Evolutionary conservation across 2,329 filamentous ascomycete species (phyloP).

Genomic region (Aspergillus sclerotialis): DNA sequence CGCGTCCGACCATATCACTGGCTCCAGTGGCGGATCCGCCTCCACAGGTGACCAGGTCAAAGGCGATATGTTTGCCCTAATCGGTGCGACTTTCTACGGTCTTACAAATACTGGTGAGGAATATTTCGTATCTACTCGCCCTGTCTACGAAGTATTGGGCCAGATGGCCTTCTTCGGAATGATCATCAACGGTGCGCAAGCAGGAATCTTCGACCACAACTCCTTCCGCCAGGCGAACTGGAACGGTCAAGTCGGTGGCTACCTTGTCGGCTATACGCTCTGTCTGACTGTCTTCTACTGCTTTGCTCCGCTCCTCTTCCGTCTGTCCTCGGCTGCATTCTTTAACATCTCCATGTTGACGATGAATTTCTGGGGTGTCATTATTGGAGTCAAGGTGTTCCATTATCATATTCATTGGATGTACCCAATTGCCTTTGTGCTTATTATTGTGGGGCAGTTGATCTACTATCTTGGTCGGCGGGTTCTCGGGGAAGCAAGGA

Average conservation of each 20-base stretch:
- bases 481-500: slow-evolving; percentile 77
- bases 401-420: slow-evolving; percentile 73
- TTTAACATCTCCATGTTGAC: slow-evolving; percentile 94
- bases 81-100: slow-evolving; percentile 87
- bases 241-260: slow-evolving; percentile 65
- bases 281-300: slow-evolving; percentile 80
- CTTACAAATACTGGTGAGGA: slow-evolving; percentile 88
- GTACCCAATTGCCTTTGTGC: slow-evolving; percentile 91
- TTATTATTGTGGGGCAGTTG: slow-evolving; percentile 79
- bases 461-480: slow-evolving; percentile 82
- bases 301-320: slow-evolving; percentile 77
- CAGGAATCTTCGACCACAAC: slow-evolving; percentile 80
- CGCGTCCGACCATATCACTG: slow-evolving; percentile 75
- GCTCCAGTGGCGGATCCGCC: slow-evolving; percentile 59
- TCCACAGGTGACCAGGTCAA: slow-evolving; percentile 64
- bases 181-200: slow-evolving; percentile 85
- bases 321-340: slow-evolving; percentile 85
- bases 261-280: slow-evolving; percentile 83
- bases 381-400: slow-evolving; percentile 85
- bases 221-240: slow-evolving; percentile 61
- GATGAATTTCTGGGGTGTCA: slow-evolving; percentile 93
- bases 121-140: slow-evolving; percentile 79
- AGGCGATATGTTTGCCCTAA: slow-evolving; percentile 84
- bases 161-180: slow-evolving; percentile 84
- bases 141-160: slow-evolving; percentile 86